A percentile compares a stretch with the other conserved stretches of the same genome.
Conservation (phyloP, 352 stramenopile species). For the Thalassiosira livingstoniorum region DNA sequence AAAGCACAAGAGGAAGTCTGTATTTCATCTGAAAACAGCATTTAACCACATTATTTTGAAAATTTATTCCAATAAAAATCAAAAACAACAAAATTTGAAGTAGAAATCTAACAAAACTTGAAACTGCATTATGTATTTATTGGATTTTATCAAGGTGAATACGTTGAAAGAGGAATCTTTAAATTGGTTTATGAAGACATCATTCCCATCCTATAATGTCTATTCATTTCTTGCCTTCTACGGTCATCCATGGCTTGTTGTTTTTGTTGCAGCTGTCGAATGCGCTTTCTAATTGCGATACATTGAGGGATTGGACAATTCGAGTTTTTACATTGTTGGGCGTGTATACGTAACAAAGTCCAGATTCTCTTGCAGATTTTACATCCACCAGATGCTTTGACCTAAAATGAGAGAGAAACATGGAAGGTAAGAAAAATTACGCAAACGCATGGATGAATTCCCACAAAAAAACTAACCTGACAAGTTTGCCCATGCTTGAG, state of each 20-base stretch:
- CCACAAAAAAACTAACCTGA: conserved; percentile 49
- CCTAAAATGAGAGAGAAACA: conserved; percentile 70
- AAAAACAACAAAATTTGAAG: too few species aligned
- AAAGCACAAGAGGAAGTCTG: too few species aligned
- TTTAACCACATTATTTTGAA: too few species aligned
- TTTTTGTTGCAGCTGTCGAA: conserved; percentile 94
- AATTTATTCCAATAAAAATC: too few species aligned
- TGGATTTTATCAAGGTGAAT: too few species aligned
- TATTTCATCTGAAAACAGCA: too few species aligned
- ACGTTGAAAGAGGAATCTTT: too few species aligned
- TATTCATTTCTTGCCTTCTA: conserved; percentile 84
- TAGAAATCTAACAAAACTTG: too few species aligned
- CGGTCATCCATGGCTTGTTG: conserved; percentile 95
- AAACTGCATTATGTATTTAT: too few species aligned
- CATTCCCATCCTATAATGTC: conserved; percentile 54
- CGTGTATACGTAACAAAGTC: conserved; percentile 96
- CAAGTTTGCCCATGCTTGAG: conserved; percentile 76
- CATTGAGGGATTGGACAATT: conserved; percentile 95
- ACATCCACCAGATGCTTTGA: conserved; percentile 89
- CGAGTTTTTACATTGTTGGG: conserved; percentile 91
- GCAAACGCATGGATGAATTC: conserved; percentile 42
- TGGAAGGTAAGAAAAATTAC: background rate
- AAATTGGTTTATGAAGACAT: conserved; percentile 32
- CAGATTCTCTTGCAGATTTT: conserved; percentile 97
- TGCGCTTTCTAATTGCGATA: conserved; percentile 81